These are phyloP conservation scores for Tetragonia tetragonoides DNA, from an alignment of 148 eudicot species.

Conservation along the genomic window DNA sequence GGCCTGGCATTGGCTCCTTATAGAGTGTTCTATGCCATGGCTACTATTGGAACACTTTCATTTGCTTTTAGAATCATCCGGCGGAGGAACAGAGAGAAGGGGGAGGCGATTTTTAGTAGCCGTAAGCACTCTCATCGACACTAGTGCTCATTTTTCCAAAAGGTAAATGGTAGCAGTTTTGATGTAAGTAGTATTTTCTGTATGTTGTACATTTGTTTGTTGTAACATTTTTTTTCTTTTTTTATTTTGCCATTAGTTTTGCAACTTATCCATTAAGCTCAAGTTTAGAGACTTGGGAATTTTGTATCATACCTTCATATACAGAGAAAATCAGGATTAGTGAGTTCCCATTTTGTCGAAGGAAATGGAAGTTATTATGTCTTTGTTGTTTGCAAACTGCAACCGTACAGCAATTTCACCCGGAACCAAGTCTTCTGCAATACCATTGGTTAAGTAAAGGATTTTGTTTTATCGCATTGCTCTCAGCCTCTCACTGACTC, in stretches of 20 bases:
- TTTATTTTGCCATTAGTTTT: constrained; percentile 13
- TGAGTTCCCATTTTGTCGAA: not conserved
- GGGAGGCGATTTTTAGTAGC: constrained; percentile 58
- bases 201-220: constrained; percentile 16
- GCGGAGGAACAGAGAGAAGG: constrained; percentile 62
- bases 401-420: not conserved
- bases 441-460: not conserved
- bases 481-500: too few relatives aligned
- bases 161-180: constrained; percentile 9
- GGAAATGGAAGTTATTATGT: not conserved
- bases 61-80: constrained; percentile 63
- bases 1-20: constrained; percentile 82
- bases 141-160: constrained; percentile 20
- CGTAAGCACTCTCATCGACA: constrained; percentile 83
- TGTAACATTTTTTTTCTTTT: not conserved
- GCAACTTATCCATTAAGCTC: not conserved
- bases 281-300: not conserved
- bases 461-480: too few relatives aligned
- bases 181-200: constrained; percentile 20
- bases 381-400: not conserved
- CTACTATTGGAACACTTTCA: constrained; percentile 67
- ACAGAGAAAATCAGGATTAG: not conserved
- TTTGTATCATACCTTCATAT: not conserved
- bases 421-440: not conserved
- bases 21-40: constrained; percentile 71